Percentiles rank a stretch among this genome's conserved stretches.
Conservation (phyloP, 805 yeast genomes). For the Wickerhamiella azyma region DNA sequence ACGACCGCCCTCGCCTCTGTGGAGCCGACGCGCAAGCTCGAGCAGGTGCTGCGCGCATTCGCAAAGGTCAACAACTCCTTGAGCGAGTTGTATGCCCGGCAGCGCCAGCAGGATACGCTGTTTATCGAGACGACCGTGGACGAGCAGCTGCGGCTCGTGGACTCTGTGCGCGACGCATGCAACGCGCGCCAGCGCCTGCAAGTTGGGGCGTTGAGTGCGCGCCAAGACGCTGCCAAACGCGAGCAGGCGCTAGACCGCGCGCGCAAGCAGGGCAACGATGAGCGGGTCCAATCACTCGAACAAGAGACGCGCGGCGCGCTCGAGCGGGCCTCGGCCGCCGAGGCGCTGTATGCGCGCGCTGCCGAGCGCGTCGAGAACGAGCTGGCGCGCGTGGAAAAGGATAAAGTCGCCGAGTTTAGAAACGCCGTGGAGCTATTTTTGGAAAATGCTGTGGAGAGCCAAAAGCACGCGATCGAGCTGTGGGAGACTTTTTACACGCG, state of each 20-base stretch:
- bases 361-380: constrained; percentile 57
- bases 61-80: constrained; percentile 58
- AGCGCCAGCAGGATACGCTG: constrained; percentile 70
- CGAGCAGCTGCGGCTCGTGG: constrained; percentile 67
- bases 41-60: constrained; percentile 54
- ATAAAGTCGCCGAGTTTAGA: constrained; percentile 70
- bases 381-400: constrained; percentile 52
- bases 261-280: constrained; percentile 37
- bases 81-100: constrained; percentile 60
- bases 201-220: constrained; percentile 32
- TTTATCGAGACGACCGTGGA: constrained; percentile 79
- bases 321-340: constrained; percentile 38
- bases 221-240: constrained; percentile 36
- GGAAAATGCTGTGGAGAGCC: constrained; percentile 83
- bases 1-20: constrained; percentile 52
- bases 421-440: constrained; percentile 79
- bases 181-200: constrained; percentile 54
- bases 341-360: constrained; percentile 47
- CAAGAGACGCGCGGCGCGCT: constrained; percentile 47
- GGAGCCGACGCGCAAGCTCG: constrained; percentile 56
- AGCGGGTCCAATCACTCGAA: constrained; percentile 43
- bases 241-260: constrained; percentile 35
- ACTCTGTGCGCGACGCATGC: constrained; percentile 60
- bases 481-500: constrained; percentile 45
- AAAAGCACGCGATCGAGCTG: constrained; percentile 54